These are phyloP conservation scores for Citrus maxima DNA, from an alignment of 345 rosid genomes.

Conservation along the genomic window DNA sequence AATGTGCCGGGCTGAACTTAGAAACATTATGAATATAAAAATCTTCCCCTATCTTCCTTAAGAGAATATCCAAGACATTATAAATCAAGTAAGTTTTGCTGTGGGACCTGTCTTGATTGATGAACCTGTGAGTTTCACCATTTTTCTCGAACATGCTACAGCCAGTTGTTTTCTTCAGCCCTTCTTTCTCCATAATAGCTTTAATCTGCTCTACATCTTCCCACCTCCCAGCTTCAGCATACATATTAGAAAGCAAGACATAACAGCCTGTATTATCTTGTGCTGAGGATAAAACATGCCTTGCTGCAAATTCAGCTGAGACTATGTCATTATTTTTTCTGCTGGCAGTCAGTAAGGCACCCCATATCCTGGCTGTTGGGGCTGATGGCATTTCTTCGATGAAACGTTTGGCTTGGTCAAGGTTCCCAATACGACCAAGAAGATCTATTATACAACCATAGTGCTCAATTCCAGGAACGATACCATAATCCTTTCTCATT, in stretches of 20 bases:
- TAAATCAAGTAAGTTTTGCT: constrained; percentile 32
- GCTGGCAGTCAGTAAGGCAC: constrained; percentile 69
- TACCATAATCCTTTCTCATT: constrained; percentile 57
- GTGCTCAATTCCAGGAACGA: constrained; percentile 74
- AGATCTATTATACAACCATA: constrained; percentile 77
- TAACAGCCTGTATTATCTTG: constrained; percentile 80
- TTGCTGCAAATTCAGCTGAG: constrained; percentile 62
- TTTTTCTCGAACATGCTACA: constrained; percentile 39
- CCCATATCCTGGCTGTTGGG: constrained; percentile 75
- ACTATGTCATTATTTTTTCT: constrained; percentile 46
- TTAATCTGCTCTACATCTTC: constrained; percentile 57
- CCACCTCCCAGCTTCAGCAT: constrained; percentile 74
- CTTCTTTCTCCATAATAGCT: constrained; percentile 49
- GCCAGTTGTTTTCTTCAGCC: constrained; percentile 42
- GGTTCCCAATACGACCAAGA: constrained; percentile 57
- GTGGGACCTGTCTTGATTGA: constrained; percentile 47
- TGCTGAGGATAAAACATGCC: constrained; percentile 33
- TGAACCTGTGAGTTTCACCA: constrained; percentile 39
- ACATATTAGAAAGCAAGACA: constrained; percentile 66
- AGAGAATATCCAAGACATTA: constrained; percentile 43
- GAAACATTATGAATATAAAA: constrained; percentile 20
- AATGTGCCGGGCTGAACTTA: constrained; percentile 37
- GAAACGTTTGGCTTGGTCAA: constrained; percentile 46
- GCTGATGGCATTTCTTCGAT: constrained; percentile 55
- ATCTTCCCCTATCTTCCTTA: constrained; percentile 41